These are phyloP conservation scores for Geopyxis carbonaria DNA, from an alignment of 495 filamentous ascomycete genomes.

Conservation along the genomic window DNA sequence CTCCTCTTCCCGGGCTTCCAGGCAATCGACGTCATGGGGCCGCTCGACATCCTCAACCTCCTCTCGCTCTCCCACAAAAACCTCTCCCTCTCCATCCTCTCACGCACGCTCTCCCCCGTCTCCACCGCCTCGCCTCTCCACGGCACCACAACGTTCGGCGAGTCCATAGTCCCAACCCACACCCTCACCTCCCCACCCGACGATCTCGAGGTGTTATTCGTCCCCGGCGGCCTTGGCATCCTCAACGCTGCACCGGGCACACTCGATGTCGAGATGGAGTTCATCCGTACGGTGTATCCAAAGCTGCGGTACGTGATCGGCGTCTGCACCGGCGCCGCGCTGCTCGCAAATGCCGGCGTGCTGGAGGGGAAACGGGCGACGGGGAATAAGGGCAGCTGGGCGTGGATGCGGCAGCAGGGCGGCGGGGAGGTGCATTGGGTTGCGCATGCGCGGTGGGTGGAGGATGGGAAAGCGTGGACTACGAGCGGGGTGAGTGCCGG, in stretches of 20 bases:
- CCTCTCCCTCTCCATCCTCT: slow-evolving; percentile 34
- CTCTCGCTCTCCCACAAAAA: slow-evolving; percentile 29
- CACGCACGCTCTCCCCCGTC: slow-evolving; percentile 38
- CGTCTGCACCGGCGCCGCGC: slow-evolving; percentile 41
- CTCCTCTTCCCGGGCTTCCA: slow-evolving; percentile 34
- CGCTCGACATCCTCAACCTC: slow-evolving; percentile 43
- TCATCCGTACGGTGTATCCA: slow-evolving; percentile 30
- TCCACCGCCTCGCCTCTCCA: too few species aligned
- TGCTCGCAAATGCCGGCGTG: slow-evolving; percentile 38
- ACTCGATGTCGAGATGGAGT: slow-evolving; percentile 31
- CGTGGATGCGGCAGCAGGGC: slow-evolving; percentile 27
- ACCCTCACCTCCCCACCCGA: slow-evolving; percentile 34
- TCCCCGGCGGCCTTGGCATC: slow-evolving; percentile 50
- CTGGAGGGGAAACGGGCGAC: slow-evolving; percentile 44
- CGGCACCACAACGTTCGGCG: too few species aligned
- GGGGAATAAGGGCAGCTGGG: slow-evolving; percentile 35
- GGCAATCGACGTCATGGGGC: slow-evolving; percentile 37
- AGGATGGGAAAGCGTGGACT: slow-evolving; percentile 52
- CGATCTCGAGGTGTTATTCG: slow-evolving; percentile 44
- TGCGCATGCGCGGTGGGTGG: slow-evolving; percentile 43
- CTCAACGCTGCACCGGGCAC: slow-evolving; percentile 29
- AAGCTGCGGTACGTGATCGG: slow-evolving; percentile 38
- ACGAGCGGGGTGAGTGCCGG: slow-evolving; percentile 45
- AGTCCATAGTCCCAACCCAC: slow-evolving; percentile 43
- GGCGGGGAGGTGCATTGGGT: slow-evolving; percentile 42